These are phyloP conservation scores for Brassica rapa DNA, from an alignment of 345 rosid genomes.

Conservation along the genomic window DNA sequence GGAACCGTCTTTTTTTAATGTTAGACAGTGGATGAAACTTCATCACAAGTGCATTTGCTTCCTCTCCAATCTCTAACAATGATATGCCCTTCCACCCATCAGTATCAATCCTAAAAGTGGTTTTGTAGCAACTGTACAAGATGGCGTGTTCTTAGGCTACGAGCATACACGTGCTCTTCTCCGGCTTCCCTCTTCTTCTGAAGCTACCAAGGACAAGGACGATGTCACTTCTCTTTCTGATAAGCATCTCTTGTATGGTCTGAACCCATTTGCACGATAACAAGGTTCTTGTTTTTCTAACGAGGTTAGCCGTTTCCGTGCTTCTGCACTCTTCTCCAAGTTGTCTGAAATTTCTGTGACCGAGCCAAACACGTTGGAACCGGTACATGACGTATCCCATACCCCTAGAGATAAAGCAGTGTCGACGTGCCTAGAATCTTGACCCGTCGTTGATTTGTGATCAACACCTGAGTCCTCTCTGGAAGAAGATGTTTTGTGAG, in stretches of 20 bases:
- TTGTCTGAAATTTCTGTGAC: conserved; percentile 40
- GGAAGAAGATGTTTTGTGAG: conserved; percentile 29
- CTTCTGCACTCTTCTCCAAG: conserved; percentile 45
- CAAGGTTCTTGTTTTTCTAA: conserved; percentile 12
- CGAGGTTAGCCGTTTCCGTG: conserved; percentile 16
- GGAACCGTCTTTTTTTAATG: neutral
- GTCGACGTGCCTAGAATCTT: conserved; percentile 35
- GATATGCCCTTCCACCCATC: neutral
- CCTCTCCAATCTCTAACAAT: neutral
- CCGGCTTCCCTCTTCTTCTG: conserved; percentile 44
- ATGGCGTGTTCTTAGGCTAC: neutral
- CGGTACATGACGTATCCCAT: conserved; percentile 47
- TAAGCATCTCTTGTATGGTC: conserved; percentile 75
- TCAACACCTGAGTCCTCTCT: neutral
- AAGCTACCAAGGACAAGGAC: conserved; percentile 23
- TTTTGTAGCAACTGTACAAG: conserved; percentile 9
- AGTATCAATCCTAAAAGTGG: neutral
- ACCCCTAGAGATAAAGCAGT: conserved; percentile 48
- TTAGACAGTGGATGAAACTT: neutral
- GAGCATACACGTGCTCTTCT: conserved; percentile 31
- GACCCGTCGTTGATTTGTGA: conserved; percentile 9
- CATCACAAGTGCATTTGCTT: neutral
- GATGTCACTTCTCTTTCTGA: conserved; percentile 55
- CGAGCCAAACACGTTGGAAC: conserved; percentile 46
- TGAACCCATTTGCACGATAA: conserved; percentile 46